Evolutionary conservation across 495 filamentous ascomycete genomes (phyloP).

Genomic region (Thozetella sp.): DNA sequence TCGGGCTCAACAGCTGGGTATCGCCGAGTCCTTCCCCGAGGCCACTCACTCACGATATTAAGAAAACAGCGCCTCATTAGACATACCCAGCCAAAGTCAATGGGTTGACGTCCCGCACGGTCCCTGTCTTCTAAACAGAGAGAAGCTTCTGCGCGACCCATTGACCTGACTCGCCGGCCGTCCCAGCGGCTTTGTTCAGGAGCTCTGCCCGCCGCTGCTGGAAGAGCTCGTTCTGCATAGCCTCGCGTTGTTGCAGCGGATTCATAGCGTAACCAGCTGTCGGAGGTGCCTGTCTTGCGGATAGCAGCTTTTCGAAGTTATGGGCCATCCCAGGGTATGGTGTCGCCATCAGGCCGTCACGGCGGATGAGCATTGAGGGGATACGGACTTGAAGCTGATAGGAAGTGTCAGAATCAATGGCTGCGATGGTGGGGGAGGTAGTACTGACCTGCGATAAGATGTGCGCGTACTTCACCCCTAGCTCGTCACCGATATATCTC

Average conservation of each 20-base stretch:
- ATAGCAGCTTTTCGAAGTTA: conserved; percentile 31
- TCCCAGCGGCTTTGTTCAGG: conserved; percentile 29
- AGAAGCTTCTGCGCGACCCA: conserved; percentile 26
- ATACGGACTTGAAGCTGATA: conserved; percentile 44
- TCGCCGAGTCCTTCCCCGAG: too few relatives aligned
- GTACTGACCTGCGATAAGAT: conserved; percentile 39
- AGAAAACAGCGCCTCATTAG: too few relatives aligned
- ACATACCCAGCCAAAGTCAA: neutral
- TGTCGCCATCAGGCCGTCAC: conserved; percentile 39
- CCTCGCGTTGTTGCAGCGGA: conserved; percentile 37
- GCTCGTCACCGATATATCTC: conserved; percentile 40
- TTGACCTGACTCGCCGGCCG: conserved; percentile 11
- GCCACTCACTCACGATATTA: too few relatives aligned
- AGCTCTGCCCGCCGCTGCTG: conserved; percentile 35
- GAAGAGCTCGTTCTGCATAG: conserved; percentile 33
- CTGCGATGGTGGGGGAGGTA: neutral
- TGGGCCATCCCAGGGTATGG: conserved; percentile 25
- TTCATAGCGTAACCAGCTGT: conserved; percentile 24
- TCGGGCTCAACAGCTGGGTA: too few relatives aligned
- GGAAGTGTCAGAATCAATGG: conserved; percentile 1
- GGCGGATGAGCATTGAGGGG: conserved; percentile 54
- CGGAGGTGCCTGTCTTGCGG: conserved; percentile 13
- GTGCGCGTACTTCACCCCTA: conserved; percentile 50
- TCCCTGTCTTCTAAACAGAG: conserved; percentile 12
- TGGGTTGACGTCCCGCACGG: neutral